Evolutionary conservation across 2,329 filamentous ascomycete genomes (phyloP).

Genomic region (Colletotrichum filicis): DNA sequence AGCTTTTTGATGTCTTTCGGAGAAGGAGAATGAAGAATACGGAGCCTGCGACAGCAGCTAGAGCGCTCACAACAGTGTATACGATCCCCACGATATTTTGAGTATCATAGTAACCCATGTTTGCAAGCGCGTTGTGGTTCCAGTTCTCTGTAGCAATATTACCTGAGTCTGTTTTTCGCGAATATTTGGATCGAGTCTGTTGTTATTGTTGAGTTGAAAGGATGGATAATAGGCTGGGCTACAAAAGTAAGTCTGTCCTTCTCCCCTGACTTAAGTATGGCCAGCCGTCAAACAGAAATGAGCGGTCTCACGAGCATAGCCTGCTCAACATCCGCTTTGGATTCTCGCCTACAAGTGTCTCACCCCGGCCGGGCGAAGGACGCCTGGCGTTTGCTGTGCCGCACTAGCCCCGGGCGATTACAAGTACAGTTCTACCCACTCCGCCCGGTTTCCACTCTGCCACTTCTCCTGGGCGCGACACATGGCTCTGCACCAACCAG

Average conservation of each 20-base stretch:
- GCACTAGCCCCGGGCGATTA: slow-evolving; percentile 6
- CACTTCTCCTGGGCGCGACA: background rate
- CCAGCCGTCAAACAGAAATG: background rate
- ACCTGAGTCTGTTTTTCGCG: background rate
- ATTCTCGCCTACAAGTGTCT: background rate
- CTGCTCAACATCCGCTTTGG: background rate
- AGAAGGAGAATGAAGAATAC: slow-evolving; percentile 39
- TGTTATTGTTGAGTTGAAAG: background rate
- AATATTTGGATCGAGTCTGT: no score
- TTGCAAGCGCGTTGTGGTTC: background rate
- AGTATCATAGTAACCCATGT: background rate
- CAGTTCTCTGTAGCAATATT: background rate
- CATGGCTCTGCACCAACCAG: background rate
- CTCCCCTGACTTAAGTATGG: background rate
- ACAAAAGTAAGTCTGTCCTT: background rate
- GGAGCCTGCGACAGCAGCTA: slow-evolving; percentile 35
- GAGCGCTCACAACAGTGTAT: slow-evolving; percentile 31
- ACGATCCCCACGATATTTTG: slow-evolving; percentile 17
- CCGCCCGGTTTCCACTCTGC: background rate
- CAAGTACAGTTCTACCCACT: background rate
- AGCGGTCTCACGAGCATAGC: background rate
- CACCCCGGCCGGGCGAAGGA: slow-evolving; percentile 15
- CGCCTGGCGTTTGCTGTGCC: slow-evolving; percentile 5
- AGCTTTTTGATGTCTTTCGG: slow-evolving; percentile 36
- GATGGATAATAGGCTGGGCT: background rate